Base-by-base conservation (phyloP, 2,329 filamentous ascomycete species). In the Zymoseptoria brevis region DNA sequence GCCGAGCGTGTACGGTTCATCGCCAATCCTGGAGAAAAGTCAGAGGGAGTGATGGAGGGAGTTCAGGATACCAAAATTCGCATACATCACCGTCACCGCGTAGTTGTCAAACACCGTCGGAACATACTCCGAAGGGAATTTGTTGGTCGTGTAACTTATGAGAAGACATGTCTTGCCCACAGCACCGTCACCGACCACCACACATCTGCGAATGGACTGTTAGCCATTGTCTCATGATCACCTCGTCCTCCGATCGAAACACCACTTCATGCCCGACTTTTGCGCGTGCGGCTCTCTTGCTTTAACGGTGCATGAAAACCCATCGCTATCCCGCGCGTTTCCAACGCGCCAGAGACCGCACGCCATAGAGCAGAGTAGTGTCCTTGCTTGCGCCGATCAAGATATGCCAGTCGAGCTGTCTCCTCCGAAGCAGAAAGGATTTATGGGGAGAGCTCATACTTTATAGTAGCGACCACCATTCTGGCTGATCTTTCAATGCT, bases 51-150 rank as follows among this genome's bases (percentile, higher is more conserved):
- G 19, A 5, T 8, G 16, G 1, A 2, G 1, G 29, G 50, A 21
- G 16, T 21, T 1, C 16, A 50, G n/a, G 50, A 11, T 8, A 24
- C 3, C 5, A 8, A 19, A 6, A 21, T 21, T 21, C 41, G 19
- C 68, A 13, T 65, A 71, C 94, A 99, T 99, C 68, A 99, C 94
- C 67, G 94, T 99, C 75, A 99, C 94, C 60, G 94, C 94, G 83
- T 99, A 99, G 80, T 99, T 99, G 78, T 99, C 94, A 77, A 99
- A 99, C 65, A 99, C 94, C 29, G 94, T 99, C 56, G 94, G 94
- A 60, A 99, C 94, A 77, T 99, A 99, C 92, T 99, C 94, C 71
- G 92, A 96, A 41, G 94, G 94, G 77, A 99, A 99, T 73, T 97
- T 97, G 83, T 99, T 99, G 66, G 94, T 99, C 66, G 94, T 99